Evolutionary conservation across 2,329 filamentous ascomycete genomes (phyloP).

Genomic region (Basipetospora chlamydospora): DNA sequence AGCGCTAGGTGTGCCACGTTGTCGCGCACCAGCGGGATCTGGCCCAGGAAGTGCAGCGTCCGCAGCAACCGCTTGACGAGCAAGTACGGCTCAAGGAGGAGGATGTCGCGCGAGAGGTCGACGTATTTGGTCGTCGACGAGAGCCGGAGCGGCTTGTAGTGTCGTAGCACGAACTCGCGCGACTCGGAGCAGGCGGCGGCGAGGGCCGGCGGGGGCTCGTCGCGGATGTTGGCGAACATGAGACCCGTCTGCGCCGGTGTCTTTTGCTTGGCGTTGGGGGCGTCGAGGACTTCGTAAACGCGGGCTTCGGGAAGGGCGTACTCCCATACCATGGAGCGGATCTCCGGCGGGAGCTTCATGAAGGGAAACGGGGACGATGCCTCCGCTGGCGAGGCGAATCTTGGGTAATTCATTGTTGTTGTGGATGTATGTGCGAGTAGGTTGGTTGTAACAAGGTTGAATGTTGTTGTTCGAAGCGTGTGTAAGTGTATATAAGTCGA

Average conservation of each 20-base stretch:
- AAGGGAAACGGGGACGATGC: constrained; percentile 2
- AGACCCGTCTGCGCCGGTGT: constrained; percentile 19
- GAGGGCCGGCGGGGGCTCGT: constrained; percentile 28
- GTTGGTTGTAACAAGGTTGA: neutral
- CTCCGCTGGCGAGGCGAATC: neutral
- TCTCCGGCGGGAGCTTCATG: constrained; percentile 24
- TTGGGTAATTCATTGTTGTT: neutral
- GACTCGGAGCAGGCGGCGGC: constrained; percentile 29
- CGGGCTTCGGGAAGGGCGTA: constrained; percentile 27
- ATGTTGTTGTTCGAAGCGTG: neutral
- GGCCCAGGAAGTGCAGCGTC: constrained; percentile 29
- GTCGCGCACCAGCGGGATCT: constrained; percentile 27
- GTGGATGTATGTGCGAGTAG: neutral
- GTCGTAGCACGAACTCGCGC: constrained; percentile 24
- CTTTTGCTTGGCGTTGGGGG: constrained; percentile 24
- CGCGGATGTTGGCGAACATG: constrained; percentile 30
- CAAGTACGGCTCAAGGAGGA: constrained; percentile 32
- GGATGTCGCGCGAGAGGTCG: constrained; percentile 28
- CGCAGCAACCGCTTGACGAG: constrained; percentile 31
- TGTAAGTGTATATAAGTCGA: neutral
- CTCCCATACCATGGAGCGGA: constrained; percentile 31
- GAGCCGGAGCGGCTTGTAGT: constrained; percentile 28
- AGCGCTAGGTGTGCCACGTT: constrained; percentile 25
- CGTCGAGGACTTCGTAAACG: constrained; percentile 32
- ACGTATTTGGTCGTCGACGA: constrained; percentile 31